Evolutionary conservation across 257 asterid species (phyloP).

Genomic region (Ajuga chamaepitys): DNA sequence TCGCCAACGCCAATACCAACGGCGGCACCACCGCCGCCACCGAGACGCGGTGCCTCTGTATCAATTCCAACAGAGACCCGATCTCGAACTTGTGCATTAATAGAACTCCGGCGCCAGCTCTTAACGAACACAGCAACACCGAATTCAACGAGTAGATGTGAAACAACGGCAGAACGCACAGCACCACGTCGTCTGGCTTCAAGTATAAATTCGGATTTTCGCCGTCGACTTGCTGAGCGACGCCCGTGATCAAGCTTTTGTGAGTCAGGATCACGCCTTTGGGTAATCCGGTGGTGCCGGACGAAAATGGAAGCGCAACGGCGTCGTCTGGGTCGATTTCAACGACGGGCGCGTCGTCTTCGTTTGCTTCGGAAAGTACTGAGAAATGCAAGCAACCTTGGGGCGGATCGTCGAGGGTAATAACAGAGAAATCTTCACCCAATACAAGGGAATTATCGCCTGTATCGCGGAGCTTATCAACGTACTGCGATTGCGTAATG

Average conservation of each 20-base stretch:
- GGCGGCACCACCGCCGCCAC: slow-evolving; percentile 90
- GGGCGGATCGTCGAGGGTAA: slow-evolving; percentile 54
- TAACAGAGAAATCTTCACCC: slow-evolving; percentile 38
- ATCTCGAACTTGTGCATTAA: slow-evolving; percentile 77
- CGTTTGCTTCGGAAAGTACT: slow-evolving; percentile 32
- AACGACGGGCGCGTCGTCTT: slow-evolving; percentile 23
- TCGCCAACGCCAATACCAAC: slow-evolving; percentile 65
- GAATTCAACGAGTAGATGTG: slow-evolving; percentile 66
- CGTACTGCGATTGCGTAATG: slow-evolving; percentile 64
- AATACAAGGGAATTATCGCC: slow-evolving; percentile 27
- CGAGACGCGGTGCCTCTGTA: slow-evolving; percentile 55
- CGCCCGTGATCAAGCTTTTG: slow-evolving; percentile 59
- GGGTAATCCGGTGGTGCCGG: slow-evolving; percentile 80
- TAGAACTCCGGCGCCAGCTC: slow-evolving; percentile 62
- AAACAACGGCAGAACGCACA: slow-evolving; percentile 69
- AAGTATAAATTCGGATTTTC: slow-evolving; percentile 65
- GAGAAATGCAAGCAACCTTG: slow-evolving; percentile 59
- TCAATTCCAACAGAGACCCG: slow-evolving; percentile 47
- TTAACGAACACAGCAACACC: slow-evolving; percentile 48
- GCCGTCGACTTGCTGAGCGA: slow-evolving; percentile 80
- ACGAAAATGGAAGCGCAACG: slow-evolving; percentile 71
- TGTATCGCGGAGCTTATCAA: slow-evolving; percentile 49
- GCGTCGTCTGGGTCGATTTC: slow-evolving; percentile 46
- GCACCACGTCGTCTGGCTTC: slow-evolving; percentile 46
- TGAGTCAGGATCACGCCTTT: slow-evolving; percentile 77